These are phyloP conservation scores for Uronychia binucleata DNA, from an alignment of 73 alveolate species.

Conservation along the genomic window DNA sequence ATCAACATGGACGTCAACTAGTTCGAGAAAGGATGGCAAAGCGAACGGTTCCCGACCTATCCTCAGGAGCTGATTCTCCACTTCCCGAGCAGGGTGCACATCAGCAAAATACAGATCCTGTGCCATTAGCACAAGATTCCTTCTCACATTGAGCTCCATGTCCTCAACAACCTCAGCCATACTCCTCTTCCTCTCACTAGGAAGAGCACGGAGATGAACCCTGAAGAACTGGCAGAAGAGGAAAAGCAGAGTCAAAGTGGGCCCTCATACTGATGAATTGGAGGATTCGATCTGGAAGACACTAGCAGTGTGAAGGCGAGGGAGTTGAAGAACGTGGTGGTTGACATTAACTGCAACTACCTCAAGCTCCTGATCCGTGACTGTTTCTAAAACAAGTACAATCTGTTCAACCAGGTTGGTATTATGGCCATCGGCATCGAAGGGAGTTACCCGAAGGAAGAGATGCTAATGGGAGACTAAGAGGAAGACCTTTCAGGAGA, in stretches of 20 bases:
- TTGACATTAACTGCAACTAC: constrained; percentile 44
- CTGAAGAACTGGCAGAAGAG: too few relatives aligned
- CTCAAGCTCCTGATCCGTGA: constrained; percentile 6
- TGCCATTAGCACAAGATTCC: constrained; percentile 14
- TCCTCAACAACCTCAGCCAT: not conserved
- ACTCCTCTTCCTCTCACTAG: not conserved
- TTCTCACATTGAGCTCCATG: not conserved
- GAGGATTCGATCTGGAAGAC: constrained; percentile 1
- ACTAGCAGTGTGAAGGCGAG: not conserved
- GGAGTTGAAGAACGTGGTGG: constrained; percentile 2
- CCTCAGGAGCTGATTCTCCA: constrained; percentile 3
- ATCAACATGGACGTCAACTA: not conserved
- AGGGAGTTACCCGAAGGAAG: not conserved
- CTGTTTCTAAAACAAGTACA: not conserved
- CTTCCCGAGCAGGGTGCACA: not conserved
- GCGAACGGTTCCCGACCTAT: not conserved
- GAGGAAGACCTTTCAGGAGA: not conserved
- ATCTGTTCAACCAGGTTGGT: not conserved
- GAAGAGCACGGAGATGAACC: not conserved
- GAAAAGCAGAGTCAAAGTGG: not conserved
- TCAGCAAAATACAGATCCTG: not conserved
- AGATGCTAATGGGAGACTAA: not conserved
- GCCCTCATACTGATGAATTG: not conserved
- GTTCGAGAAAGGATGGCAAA: not conserved
- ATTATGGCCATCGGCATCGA: not conserved